phyloP scores from a whole-genome alignment of 139 green algal genomes.

The Asterochloris sp. region DNA sequence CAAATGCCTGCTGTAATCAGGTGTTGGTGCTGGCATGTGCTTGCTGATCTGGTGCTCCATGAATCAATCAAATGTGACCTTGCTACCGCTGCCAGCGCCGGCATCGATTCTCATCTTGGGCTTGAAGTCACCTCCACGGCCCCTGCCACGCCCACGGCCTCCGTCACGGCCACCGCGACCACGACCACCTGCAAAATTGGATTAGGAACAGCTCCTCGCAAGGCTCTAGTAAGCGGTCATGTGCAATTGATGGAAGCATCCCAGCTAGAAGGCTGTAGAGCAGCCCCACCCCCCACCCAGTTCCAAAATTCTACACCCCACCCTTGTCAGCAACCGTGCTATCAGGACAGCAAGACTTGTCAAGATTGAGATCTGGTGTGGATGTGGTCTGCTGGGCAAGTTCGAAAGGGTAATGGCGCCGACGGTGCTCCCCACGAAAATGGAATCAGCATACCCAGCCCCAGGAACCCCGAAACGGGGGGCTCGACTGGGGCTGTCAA shows the following conservation, averaged over 20 bases:
- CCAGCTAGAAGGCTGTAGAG: too few relatives aligned
- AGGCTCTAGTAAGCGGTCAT: too few relatives aligned
- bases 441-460: constrained; percentile 47
- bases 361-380: background rate
- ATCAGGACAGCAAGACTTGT: background rate
- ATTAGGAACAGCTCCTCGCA: too few relatives aligned
- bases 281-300: too few relatives aligned
- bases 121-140: constrained; percentile 24
- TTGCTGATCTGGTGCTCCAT: background rate
- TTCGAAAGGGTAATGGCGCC: constrained; percentile 50
- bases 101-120: constrained; percentile 45
- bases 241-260: too few relatives aligned
- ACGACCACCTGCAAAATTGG: constrained; percentile 8
- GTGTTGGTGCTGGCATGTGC: too few relatives aligned
- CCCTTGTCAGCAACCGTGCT: too few relatives aligned
- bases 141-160: constrained; percentile 31
- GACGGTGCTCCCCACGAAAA: constrained; percentile 52
- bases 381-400: constrained; percentile 53
- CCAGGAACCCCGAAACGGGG: constrained; percentile 9
- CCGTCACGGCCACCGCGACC: constrained; percentile 33
- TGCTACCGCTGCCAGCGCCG: constrained; percentile 41
- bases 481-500: constrained; percentile 18
- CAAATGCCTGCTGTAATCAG: too few relatives aligned
- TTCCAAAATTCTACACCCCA: too few relatives aligned
- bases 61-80: constrained; percentile 54